A percentile compares a stretch with the other conserved stretches of the same genome.
Conservation (phyloP, 768 basidiomycete species). For the Tremella fuciformis region DNA sequence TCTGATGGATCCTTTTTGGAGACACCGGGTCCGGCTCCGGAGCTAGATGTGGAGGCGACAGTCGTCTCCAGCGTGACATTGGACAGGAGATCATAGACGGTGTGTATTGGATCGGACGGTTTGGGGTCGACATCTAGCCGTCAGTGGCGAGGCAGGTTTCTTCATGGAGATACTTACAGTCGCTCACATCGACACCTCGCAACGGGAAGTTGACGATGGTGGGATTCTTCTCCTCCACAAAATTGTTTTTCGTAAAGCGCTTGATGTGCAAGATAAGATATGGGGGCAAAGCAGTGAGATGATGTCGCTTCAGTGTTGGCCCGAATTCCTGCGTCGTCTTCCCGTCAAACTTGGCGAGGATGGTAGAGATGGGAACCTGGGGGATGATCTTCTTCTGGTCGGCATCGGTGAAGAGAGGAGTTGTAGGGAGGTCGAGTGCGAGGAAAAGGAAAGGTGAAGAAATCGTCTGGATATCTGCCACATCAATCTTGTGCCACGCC, state of each 20-base stretch:
- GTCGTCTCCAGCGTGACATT: constrained; percentile 94
- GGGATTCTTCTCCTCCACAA: constrained; percentile 98
- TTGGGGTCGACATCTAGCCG: constrained; percentile 70
- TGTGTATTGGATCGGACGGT: constrained; percentile 59
- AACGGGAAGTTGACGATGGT: constrained; percentile 97
- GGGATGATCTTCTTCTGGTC: constrained; percentile 99
- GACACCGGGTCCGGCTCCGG: constrained; percentile 42
- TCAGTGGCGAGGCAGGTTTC: constrained; percentile 12
- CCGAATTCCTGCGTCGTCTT: constrained; percentile 83
- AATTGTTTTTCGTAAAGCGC: constrained; percentile 91
- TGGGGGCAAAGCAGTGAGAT: constrained; percentile 80
- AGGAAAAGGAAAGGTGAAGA: constrained; percentile 92
- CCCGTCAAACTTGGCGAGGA: constrained; percentile 93
- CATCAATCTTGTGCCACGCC: neutral
- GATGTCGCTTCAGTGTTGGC: constrained; percentile 77
- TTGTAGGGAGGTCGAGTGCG: constrained; percentile 91
- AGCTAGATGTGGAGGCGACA: constrained; percentile 77
- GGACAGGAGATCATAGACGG: constrained; percentile 87
- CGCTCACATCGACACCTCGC: constrained; percentile 83
- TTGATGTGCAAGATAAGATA: constrained; percentile 95
- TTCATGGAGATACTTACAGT: constrained; percentile 64
- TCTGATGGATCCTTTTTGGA: constrained; percentile 30
- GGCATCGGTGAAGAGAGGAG: constrained; percentile 93
- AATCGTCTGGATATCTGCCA: constrained; percentile 76
- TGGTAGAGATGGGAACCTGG: constrained; percentile 85